Base-by-base conservation (phyloP, 306 rosid species). In the Rosa lucieae region DNA sequence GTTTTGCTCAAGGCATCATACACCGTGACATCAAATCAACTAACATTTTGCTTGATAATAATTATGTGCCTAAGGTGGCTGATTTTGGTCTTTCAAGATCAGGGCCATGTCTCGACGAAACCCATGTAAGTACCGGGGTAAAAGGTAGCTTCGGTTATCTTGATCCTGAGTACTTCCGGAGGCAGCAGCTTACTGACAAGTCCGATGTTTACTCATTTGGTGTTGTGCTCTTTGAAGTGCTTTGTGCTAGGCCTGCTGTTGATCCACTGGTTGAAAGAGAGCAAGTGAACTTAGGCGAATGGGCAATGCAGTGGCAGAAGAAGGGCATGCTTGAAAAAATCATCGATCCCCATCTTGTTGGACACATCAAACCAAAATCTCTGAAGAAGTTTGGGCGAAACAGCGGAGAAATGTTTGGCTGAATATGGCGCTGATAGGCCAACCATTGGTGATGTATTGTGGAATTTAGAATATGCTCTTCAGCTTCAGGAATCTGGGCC, bases 1-100 rank as follows among this genome's bases (percentile, higher is more conserved):
- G 99, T 49, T 96, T 90, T 47, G 90, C 98, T 52, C 97, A 88
- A 42, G 99, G 99, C 56, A 93, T 96, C 89, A 96, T 96, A 86
- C 99, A 96, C 85, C 97, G 99, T 0, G 99, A 96, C 89, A 93
- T 96, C 66, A 96, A 96, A 72, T 93, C 99, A 3, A 96, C 99
- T 62, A 96, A 96, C 73, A 96, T 96, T 63, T 85, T 96, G 81
- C 91, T 96, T 49, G 97, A 96, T 73, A 96, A 96, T 72, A 86
- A 87, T 49, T 91, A 89, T 79, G 91, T 93, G 65, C 96, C 99
- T 10, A 93, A 96, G 78, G 99, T 96, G 85, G 96, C 99, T n/a
- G 98, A 96, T 79, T 96, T 96, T 53, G 99, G 99, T 73, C 99
- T 96, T 78, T 96, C 99, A 15, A 89, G 98, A 81, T 87, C 93